phyloP scores from a whole-genome alignment of 768 basidiomycete genomes.

The Strobilomyces echinocephalus region DNA sequence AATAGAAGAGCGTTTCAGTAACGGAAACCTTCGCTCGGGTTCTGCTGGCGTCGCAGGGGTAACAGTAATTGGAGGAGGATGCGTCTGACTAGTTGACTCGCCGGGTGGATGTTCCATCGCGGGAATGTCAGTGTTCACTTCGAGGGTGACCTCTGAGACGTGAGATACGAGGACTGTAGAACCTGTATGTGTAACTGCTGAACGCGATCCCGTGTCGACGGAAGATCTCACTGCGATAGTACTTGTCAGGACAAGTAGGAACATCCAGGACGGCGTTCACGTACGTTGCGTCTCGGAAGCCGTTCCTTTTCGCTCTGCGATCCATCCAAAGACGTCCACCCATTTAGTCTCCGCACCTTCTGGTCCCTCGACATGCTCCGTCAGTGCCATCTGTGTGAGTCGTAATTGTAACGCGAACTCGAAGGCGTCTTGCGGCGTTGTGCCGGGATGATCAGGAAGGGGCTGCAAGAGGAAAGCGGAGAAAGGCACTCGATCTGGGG shows the following conservation, averaged over 20 bases:
- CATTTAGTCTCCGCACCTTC: conserved; percentile 78
- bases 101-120: conserved; percentile 2
- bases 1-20: conserved; percentile 25
- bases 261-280: conserved; percentile 1
- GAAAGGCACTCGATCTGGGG: conserved; percentile 34
- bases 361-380: conserved; percentile 80
- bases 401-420: conserved; percentile 79
- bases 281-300: conserved; percentile 25
- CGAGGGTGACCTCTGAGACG: conserved; percentile 10
- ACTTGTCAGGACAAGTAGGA: not conserved
- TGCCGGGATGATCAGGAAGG: conserved; percentile 43
- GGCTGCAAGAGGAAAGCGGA: conserved; percentile 41
- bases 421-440: conserved; percentile 57
- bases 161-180: conserved; percentile 14
- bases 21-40: conserved; percentile 20
- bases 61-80: conserved; percentile 46
- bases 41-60: conserved; percentile 57
- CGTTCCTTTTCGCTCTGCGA: conserved; percentile 55
- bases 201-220: conserved; percentile 26
- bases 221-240: conserved; percentile 27
- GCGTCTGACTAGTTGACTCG: not conserved
- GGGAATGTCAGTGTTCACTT: conserved; percentile 5
- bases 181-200: conserved; percentile 19
- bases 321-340: conserved; percentile 83
- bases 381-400: conserved; percentile 78